Base-by-base conservation (phyloP, 1,284 basidiomycete species). In the Puccinia triticina region DNA sequence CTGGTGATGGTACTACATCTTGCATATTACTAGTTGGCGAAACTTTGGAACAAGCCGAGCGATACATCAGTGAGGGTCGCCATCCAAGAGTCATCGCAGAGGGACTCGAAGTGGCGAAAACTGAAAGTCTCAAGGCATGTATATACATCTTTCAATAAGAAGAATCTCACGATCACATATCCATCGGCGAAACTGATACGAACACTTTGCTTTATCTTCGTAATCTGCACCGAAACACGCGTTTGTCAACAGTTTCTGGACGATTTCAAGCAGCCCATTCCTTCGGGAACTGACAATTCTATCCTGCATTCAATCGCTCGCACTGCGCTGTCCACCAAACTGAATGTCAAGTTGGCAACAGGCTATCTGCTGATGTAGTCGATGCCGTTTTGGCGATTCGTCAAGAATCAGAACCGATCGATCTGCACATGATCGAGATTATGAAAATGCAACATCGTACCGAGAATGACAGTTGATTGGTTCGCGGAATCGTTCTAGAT, bases 361-460 rank as follows among this genome's bases (percentile, higher is more conserved):
- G 96, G 86, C 92, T 99, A 82, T 92, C 95, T 77, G 92, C 93
- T 74, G 94, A 96, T 86, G 92, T 98, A 77, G 96, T 98, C 83
- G 97, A 99, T 88, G 96, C 97, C 84, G 95, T 99, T 18, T 89
- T 95, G 16, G 91, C 95, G 64, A 95, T 99, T 88, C 91, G 92
- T 76, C 91, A 93, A 37, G 91, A 91, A 32, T 88, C 90, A 21
- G 92, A 94, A 85, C 95, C 96, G 69, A 97, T 99, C 87, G 97
- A 99, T 89, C 89, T 99, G 84, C 96, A 99, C 89, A 99, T 99
- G 97, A 90, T 99, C 82, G 97, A 99, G 88, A 92, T 99, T 85
- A 99, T 99, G 96, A 99, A 99, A 90, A 99, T 99, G 97, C 96
- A 98, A 88, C 97, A 99, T 89, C 93, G 95, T 86, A 96, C 93